Evolutionary conservation across 148 eudicot genomes (phyloP).

Genomic region (Diospyros kaki): DNA sequence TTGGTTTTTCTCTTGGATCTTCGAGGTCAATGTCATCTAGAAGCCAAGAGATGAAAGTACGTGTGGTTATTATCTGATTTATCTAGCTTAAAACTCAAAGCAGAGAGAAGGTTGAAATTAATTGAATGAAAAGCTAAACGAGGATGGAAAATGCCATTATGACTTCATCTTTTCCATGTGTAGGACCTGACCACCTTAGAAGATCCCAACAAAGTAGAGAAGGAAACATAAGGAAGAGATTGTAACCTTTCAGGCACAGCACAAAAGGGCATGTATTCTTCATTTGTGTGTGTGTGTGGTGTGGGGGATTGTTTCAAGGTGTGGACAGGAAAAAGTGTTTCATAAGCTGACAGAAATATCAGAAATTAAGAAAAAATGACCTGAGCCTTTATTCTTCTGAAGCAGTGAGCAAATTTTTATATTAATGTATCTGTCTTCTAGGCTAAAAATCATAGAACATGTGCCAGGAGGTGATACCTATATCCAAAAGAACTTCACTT

Average conservation of each 20-base stretch:
- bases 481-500: conserved; percentile 56
- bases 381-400: conserved; percentile 2
- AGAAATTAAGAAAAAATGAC: neutral
- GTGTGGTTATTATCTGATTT: neutral
- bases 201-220: neutral
- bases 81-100: neutral
- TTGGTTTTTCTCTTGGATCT: conserved; percentile 64
- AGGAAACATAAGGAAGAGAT: neutral
- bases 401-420: conserved; percentile 2
- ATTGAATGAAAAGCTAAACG: conserved; percentile 3
- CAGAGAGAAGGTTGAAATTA: neutral
- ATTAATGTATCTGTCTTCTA: neutral
- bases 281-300: neutral
- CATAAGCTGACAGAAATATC: neutral
- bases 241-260: neutral
- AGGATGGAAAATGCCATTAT: neutral
- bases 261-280: too few species aligned
- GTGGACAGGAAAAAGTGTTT: neutral
- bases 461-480: conserved; percentile 42
- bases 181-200: neutral
- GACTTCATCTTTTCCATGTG: neutral
- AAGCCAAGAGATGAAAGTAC: conserved; percentile 11
- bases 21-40: conserved; percentile 88
- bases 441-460: neutral
- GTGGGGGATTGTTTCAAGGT: neutral